Base-by-base conservation (phyloP, 495 filamentous ascomycete species). In the Penicillium odoratum region DNA sequence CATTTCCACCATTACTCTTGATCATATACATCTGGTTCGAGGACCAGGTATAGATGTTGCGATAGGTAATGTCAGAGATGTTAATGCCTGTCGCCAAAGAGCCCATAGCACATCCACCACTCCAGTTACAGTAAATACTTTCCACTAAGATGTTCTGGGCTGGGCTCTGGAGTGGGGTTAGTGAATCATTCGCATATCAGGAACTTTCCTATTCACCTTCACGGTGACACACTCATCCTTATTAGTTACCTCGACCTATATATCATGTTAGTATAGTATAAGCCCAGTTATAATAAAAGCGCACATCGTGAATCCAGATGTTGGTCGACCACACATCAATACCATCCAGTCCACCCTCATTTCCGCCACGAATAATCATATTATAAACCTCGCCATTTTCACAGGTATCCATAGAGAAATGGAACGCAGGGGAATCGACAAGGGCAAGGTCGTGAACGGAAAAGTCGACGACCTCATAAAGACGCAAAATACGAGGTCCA, bases 21-120 rank as follows among this genome's bases (percentile, higher is more conserved):
- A 87, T 80, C 81, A 87, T 81, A 61, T 81, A 75, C 83, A 85
- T 85, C 61, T 85, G 80, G 67, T 83, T 86, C 26, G 76, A 77
- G 30, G 74, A 66, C 68, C 75, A 77, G 51, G 78, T 78, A 67
- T 84, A 81, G 55, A 83, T 65, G 63, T 81, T 77, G 16, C 75
- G 70, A 65, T 81, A 81, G n/a, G 65, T 64, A 54, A 83, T 73
- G 42, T 75, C 73, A 34, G 69, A 72, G 61, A 84, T 78, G 44
- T 70, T 51, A n/a, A 60, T 68, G 43, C 66, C 70, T 5, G 65
- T 62, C 1, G 58, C 56, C 8, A 83, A 67, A 10, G 78, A 83
- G 29, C 80, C 82, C 57, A 83, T 81, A 9, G 77, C 78, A 63
- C 79, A 81, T 4, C 81, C 81, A 28, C 80, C 78, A 46, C 74